phyloP scores from a whole-genome alignment of 2,329 filamentous ascomycete species.

The Aureobasidium leucospermi region DNA sequence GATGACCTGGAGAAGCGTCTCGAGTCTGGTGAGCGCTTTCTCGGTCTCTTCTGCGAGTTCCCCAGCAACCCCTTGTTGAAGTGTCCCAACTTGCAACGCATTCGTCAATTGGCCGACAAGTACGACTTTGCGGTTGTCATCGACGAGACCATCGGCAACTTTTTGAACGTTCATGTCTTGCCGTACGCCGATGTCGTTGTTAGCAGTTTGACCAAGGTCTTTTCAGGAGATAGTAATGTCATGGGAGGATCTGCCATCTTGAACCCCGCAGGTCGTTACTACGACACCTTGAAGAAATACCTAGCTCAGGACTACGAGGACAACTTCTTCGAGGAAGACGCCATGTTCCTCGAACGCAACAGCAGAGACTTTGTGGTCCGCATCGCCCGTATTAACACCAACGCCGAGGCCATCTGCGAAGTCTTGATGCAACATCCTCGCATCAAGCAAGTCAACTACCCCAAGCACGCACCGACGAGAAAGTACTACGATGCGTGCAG shows the following conservation, averaged over 20 bases:
- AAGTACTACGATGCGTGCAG: constrained; percentile 72
- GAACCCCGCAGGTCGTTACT: constrained; percentile 63
- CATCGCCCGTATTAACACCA: constrained; percentile 76
- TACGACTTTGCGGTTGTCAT: constrained; percentile 87
- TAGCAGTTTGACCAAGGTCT: constrained; percentile 92
- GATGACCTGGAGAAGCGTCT: constrained; percentile 74
- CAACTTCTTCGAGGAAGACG: constrained; percentile 89
- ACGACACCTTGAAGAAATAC: constrained; percentile 58
- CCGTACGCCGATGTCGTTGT: constrained; percentile 86
- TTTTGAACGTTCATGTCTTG: constrained; percentile 90
- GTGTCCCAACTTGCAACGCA: constrained; percentile 76
- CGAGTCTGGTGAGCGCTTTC: constrained; percentile 63
- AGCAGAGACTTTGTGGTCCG: constrained; percentile 82
- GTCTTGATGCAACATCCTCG: constrained; percentile 45
- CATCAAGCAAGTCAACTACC: constrained; percentile 80
- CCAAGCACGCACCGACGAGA: constrained; percentile 65
- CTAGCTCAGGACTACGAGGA: constrained; percentile 66
- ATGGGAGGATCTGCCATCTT: constrained; percentile 75
- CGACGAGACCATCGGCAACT: constrained; percentile 95
- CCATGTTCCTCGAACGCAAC: constrained; percentile 91
- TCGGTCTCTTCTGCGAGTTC: constrained; percentile 89
- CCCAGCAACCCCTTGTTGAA: constrained; percentile 84
- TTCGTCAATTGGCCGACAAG: constrained; percentile 68
- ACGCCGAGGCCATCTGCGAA: constrained; percentile 75
- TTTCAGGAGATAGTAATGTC: constrained; percentile 95